Conservation (phyloP, 2,329 filamentous ascomycete species). For the Hypoxylon sp. region DNA sequence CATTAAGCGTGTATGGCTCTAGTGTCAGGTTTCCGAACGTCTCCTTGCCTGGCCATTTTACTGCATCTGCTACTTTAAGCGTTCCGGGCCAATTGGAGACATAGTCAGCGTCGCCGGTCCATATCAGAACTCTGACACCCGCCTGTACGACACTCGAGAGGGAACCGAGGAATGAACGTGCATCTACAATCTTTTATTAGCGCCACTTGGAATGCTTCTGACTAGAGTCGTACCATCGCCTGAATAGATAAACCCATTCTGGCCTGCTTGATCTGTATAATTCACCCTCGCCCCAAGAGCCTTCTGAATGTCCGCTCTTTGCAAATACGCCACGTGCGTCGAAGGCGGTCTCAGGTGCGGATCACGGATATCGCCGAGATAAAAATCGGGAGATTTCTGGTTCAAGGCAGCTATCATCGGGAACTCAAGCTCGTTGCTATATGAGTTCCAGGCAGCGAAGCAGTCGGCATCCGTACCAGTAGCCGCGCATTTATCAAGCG, state of each 20-base stretch:
- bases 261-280: slow-evolving; percentile 31
- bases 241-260: slow-evolving; percentile 7
- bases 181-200: slow-evolving; percentile 8
- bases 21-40: slow-evolving; percentile 59
- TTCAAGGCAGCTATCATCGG: slow-evolving; percentile 51
- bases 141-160: slow-evolving; percentile 62
- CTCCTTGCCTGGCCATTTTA: slow-evolving; percentile 59
- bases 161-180: slow-evolving; percentile 55
- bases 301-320: slow-evolving; percentile 44
- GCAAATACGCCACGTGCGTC: slow-evolving; percentile 47
- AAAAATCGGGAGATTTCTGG: slow-evolving; percentile 52
- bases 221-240: slow-evolving; percentile 31
- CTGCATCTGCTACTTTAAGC: slow-evolving; percentile 61
- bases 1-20: slow-evolving; percentile 63
- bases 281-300: slow-evolving; percentile 47
- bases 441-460: slow-evolving; percentile 54
- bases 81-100: slow-evolving; percentile 72
- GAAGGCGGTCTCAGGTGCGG: slow-evolving; percentile 48
- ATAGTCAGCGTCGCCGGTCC: slow-evolving; percentile 71
- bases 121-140: slow-evolving; percentile 65
- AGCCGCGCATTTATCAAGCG: slow-evolving; percentile 56
- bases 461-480: slow-evolving; percentile 54
- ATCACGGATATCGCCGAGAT: slow-evolving; percentile 42
- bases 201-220: slow-evolving; percentile 23
- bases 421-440: slow-evolving; percentile 57